Base-by-base conservation (phyloP, 1,284 basidiomycete species). In the Crepidotus sp. region DNA sequence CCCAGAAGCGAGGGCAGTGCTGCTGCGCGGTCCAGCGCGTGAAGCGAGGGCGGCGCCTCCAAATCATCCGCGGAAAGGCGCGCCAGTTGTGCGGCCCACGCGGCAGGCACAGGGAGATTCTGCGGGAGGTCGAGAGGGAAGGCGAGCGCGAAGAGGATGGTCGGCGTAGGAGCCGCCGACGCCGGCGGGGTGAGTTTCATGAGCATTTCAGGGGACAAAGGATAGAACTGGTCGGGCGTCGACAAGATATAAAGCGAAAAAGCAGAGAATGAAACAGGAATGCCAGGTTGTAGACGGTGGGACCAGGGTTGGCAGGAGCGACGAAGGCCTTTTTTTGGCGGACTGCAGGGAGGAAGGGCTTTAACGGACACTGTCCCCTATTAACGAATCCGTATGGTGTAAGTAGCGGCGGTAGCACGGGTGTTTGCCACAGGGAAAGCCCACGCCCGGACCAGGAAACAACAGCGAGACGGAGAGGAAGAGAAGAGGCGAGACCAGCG, bases 71-170 rank as follows among this genome's bases (percentile, higher is more conserved):
- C 54, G 21, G 67, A 62, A 18, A 82, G 63, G 21, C 70, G 59
- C 11, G 70, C 64, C 15, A 80, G 62, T 51, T 80, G 76, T 43
- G 64, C 67, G 38, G 69, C 70, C 83, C 73, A 86, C 40, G 67
- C 69, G 40, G 55, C 62, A 9, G 82, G 74, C 36, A 71, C 56
- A 26, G 69, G 64, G 3, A 78, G 57, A 34, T 61, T 55, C 3
- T 64, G 55, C n/a, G 77, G 73, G 15, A 81, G 69, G 49, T 72
- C 62, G 14, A n/a, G n/a, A n/a, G 63, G 62, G 49, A 85, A 79
- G 24, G 75, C 61, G 40, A 89, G 62, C 22, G 73, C 76, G 64
- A 88, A 87, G 58, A 85, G 74, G 56, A 91, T 77, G 34, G 78
- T 76, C 13, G 82, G 75, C 33, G 76, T 68, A 1, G 71, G 65